Percentiles rank a stretch among this genome's conserved stretches.
Conservation (phyloP, 1,284 basidiomycete genomes). For the Ganoderma resinaceum region DNA sequence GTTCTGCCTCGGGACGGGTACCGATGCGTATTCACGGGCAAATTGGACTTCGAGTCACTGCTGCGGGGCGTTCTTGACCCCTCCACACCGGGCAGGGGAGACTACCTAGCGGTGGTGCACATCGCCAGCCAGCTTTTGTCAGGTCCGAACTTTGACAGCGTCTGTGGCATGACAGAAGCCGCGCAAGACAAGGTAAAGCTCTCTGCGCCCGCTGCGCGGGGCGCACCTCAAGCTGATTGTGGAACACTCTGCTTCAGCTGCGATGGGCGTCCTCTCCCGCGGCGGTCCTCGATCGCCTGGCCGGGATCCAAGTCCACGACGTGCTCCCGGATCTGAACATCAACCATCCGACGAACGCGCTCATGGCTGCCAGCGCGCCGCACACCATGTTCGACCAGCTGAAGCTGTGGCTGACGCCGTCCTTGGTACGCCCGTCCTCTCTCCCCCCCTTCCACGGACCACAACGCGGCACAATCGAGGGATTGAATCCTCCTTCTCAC, state of each 20-base stretch:
- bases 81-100: neutral
- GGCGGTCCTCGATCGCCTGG: neutral
- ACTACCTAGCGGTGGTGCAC: neutral
- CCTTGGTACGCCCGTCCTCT: neutral
- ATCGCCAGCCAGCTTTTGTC: neutral
- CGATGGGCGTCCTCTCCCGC: neutral
- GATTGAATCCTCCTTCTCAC: no score
- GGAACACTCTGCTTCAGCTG: no score
- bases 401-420: neutral
- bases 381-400: neutral
- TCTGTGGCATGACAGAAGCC: neutral
- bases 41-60: neutral
- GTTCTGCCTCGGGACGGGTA: neutral
- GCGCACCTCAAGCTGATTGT: no score
- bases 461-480: no score
- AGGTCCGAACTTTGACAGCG: neutral
- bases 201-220: no score
- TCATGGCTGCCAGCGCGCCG: neutral
- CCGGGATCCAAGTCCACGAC: neutral
- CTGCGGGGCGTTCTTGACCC: neutral
- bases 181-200: neutral
- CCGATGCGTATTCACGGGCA: neutral
- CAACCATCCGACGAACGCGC: neutral
- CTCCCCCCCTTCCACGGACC: neutral
- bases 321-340: neutral